Conservation (phyloP, 371 early-diverging fungal genomes). For the Syncephalastrum monosporum region DNA sequence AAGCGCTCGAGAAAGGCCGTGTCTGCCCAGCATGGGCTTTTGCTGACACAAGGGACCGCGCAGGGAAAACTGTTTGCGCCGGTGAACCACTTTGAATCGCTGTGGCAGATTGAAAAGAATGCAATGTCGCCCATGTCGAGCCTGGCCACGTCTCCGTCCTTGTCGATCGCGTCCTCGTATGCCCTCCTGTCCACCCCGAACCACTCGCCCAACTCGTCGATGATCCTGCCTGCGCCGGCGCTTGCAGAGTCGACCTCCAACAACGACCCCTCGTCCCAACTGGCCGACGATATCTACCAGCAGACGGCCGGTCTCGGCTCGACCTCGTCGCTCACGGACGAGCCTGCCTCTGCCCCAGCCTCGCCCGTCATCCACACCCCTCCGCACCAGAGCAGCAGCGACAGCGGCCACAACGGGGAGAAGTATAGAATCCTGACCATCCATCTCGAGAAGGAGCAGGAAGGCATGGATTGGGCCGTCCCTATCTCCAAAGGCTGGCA, state of each 20-base stretch:
- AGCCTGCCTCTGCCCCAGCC: slow-evolving; percentile 29
- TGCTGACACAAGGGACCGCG: neutral
- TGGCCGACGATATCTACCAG: slow-evolving; percentile 34
- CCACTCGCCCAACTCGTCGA: slow-evolving; percentile 49
- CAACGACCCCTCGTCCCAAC: slow-evolving; percentile 19
- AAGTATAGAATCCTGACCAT: slow-evolving; percentile 48
- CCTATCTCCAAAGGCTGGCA: slow-evolving; percentile 30
- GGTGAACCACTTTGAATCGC: slow-evolving; percentile 42
- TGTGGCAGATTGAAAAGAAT: slow-evolving; percentile 53
- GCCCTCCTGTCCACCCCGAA: slow-evolving; percentile 49
- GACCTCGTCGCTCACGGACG: slow-evolving; percentile 28
- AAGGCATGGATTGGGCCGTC: slow-evolving; percentile 29
- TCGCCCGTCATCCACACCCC: slow-evolving; percentile 39
- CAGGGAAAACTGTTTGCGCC: slow-evolving; percentile 53
- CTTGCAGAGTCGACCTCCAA: slow-evolving; percentile 28
- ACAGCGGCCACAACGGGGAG: slow-evolving; percentile 12
- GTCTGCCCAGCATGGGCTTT: slow-evolving; percentile 1
- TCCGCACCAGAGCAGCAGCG: slow-evolving; percentile 17
- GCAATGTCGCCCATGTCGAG: slow-evolving; percentile 47
- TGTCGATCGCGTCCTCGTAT: slow-evolving; percentile 56
- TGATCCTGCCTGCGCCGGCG: slow-evolving; percentile 44
- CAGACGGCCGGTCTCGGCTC: slow-evolving; percentile 36
- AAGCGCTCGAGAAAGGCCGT: neutral
- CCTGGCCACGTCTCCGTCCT: slow-evolving; percentile 48
- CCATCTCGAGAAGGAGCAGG: slow-evolving; percentile 48